Conservation (phyloP, 2,329 filamentous ascomycete genomes). For the Apiospora phragmitis region DNA sequence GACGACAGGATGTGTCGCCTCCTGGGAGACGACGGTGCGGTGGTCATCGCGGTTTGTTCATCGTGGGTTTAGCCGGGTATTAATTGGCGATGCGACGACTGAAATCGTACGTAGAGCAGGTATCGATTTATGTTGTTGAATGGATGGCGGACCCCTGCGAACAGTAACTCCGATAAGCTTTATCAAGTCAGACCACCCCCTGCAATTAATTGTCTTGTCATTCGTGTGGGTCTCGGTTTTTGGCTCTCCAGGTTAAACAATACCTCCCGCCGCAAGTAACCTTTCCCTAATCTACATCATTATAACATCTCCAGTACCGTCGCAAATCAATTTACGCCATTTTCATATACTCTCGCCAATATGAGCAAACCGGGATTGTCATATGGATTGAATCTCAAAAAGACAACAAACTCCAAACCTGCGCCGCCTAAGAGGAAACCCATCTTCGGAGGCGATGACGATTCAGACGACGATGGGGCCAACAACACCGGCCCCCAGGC, state of each 20-base stretch:
- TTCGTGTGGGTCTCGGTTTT: background rate
- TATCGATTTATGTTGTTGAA: conserved; percentile 11
- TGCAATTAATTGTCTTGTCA: background rate
- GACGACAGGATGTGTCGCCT: conserved; percentile 36
- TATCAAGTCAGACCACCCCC: background rate
- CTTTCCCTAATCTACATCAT: background rate
- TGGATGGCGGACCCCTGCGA: conserved; percentile 11
- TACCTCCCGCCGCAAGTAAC: background rate
- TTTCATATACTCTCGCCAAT: background rate
- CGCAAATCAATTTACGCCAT: background rate
- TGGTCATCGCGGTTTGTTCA: conserved; percentile 26
- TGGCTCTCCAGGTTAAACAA: background rate
- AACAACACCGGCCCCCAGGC: conserved; percentile 37
- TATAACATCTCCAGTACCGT: background rate
- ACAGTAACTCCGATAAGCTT: conserved; percentile 14
- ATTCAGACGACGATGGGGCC: conserved; percentile 51
- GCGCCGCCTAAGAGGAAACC: conserved; percentile 52
- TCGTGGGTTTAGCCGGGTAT: background rate
- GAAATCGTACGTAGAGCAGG: background rate
- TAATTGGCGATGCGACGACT: background rate
- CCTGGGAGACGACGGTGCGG: conserved; percentile 29
- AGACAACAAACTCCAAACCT: conserved; percentile 56
- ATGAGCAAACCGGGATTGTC: conserved; percentile 42
- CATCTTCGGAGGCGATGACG: conserved; percentile 39
- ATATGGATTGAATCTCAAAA: conserved; percentile 61